Base-by-base conservation (phyloP, 257 asterid species). In the Scutellaria barbata region DNA sequence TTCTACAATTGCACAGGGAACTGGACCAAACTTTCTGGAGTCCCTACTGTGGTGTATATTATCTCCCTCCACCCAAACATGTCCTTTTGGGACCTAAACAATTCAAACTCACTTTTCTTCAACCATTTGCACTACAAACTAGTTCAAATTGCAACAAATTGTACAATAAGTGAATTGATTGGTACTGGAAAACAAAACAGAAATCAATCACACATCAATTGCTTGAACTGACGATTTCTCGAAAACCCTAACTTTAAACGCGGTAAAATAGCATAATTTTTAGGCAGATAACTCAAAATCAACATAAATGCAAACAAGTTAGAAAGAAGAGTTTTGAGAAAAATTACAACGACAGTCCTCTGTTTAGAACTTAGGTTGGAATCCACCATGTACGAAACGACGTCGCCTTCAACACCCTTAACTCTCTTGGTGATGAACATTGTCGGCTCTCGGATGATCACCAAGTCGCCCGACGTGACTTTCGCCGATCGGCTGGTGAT, bases 31-130 rank as follows among this genome's bases (percentile, higher is more conserved):
- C 20, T 56, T 50, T 81, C 95, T 88, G 13, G 98, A 92, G 79
- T 90, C 98, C 41, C 45, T 71, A 57, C 90, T 82, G 1, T 67
- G 18, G 50, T 73, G 69, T 42, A 58, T 56, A 68, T 85, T 86
- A 75, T 90, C 96, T 16, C 96, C 98, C 71, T 92, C 91, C 9
- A 92, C 76, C 98, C 96, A 92, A 73, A 92, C 81, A 79, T 89
- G 95, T 39, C 96, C 96, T 74, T 85, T 76, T 48, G 97, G 97
- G 13, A 90, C 92, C 92, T 90, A 71, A 75, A 54, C 60, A 50
- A 30, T 54, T 16, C 41, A 7, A 76, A 74, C 51, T 13, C 54
- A 56, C 37, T 13, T 13, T 22, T 57, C 65, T 12, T 10, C 13
- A 47, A 17, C 45, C 51, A 63, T 51, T 63, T 43, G 40, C 64